These are phyloP conservation scores for Penicillium sclerotiorum DNA, from an alignment of 2,329 filamentous ascomycete species.

Conservation along the genomic window DNA sequence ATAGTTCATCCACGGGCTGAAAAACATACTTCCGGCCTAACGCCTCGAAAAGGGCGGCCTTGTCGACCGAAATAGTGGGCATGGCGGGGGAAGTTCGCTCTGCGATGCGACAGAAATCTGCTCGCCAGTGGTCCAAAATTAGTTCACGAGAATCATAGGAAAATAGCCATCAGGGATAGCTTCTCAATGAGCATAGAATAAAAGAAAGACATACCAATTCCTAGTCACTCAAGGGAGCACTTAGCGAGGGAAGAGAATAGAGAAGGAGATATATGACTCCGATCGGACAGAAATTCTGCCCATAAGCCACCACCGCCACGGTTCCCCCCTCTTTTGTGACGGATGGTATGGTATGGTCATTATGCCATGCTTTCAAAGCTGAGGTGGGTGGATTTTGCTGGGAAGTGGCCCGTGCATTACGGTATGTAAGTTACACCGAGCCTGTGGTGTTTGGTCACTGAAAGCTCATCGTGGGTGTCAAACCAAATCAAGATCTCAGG, in stretches of 20 bases:
- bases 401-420: neutral
- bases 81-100: conserved; percentile 57
- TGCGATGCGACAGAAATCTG: conserved; percentile 25
- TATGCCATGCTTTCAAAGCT: neutral
- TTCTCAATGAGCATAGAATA: neutral
- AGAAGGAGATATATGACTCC: conserved; percentile 25
- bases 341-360: conserved; percentile 22
- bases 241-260: conserved; percentile 11
- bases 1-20: neutral
- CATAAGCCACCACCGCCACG: conserved; percentile 38
- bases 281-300: conserved; percentile 27
- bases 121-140: neutral
- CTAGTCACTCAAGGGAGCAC: conserved; percentile 2
- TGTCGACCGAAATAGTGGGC: conserved; percentile 97
- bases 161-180: too few species aligned
- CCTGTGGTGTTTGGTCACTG: conserved; percentile 16
- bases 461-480: conserved; percentile 17
- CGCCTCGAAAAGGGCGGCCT: conserved; percentile 91
- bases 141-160: too few species aligned
- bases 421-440: conserved; percentile 28
- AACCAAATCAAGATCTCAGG: neutral
- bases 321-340: conserved; percentile 29
- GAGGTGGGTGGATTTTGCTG: neutral
- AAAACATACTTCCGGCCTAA: conserved; percentile 78
- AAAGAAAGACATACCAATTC: conserved; percentile 6